A percentile compares a stretch with the other conserved stretches of the same genome.
Evolutionary conservation across 139 green algal genomes (phyloP).

Genomic region (Ulvella scutata): DNA sequence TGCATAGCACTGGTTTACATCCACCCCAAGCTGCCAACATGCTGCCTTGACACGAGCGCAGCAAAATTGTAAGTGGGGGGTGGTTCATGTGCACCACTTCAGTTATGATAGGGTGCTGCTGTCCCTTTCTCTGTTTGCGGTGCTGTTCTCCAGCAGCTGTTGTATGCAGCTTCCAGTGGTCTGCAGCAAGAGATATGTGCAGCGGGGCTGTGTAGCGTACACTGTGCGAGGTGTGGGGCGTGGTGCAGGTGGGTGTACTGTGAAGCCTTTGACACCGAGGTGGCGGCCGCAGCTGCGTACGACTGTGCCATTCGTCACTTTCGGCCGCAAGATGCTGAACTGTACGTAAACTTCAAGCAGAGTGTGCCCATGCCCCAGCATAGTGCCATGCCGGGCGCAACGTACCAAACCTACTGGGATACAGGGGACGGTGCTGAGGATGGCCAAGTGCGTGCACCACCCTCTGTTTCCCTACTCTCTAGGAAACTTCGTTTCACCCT

Average conservation of each 20-base stretch:
- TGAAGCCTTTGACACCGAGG: background rate
- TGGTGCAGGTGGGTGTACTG: background rate
- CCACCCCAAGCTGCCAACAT: too few species aligned
- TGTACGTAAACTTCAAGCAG: constrained; percentile 3
- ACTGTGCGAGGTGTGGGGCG: too few species aligned
- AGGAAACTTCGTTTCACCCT: background rate
- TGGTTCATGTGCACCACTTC: too few species aligned
- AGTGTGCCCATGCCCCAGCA: background rate
- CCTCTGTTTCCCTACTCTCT: background rate
- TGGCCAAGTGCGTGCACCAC: background rate
- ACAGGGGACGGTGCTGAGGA: background rate
- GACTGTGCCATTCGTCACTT: background rate
- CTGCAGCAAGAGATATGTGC: too few species aligned
- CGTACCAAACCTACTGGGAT: background rate
- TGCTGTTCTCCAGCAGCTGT: too few species aligned
- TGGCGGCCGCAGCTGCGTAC: background rate
- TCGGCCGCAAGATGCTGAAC: background rate
- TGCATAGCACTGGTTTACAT: too few species aligned
- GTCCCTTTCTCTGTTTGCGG: too few species aligned
- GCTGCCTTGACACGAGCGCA: too few species aligned
- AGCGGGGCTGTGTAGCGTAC: too few species aligned
- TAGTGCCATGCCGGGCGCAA: background rate
- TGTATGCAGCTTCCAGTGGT: too few species aligned
- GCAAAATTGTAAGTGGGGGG: too few species aligned
- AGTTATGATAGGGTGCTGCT: too few species aligned